Percentiles rank a stretch among this genome's conserved stretches.
These are phyloP conservation scores for Solanum ahanhuiri DNA, from an alignment of 257 asterid species.

Conservation along the genomic window DNA sequence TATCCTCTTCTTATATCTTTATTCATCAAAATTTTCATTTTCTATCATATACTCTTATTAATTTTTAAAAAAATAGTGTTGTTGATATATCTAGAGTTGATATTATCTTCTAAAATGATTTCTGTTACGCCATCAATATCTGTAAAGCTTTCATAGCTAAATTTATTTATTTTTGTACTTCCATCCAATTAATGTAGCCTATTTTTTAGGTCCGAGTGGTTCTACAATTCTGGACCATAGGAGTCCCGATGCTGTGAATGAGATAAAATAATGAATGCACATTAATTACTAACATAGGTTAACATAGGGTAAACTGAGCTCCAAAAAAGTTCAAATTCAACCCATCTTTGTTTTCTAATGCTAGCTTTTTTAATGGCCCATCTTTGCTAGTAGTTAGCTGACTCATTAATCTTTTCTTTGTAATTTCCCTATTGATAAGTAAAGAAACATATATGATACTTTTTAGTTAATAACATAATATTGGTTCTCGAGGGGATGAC, in stretches of 20 bases:
- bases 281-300: neutral
- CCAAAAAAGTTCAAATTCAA: neutral
- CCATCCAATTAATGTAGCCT: neutral
- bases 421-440: neutral
- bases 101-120: too few relatives aligned
- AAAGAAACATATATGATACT: neutral
- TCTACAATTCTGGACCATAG: neutral
- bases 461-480: neutral
- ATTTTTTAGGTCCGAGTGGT: constrained; percentile 19
- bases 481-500: neutral
- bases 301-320: neutral
- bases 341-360: neutral
- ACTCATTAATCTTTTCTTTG: constrained; percentile 5
- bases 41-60: too few relatives aligned
- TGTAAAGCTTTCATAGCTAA: neutral
- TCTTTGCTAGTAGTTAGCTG: neutral
- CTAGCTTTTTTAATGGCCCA: neutral
- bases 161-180: neutral
- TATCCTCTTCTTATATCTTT: too few relatives aligned
- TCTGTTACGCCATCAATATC: neutral
- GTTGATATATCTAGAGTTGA: too few relatives aligned
- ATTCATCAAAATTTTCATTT: too few relatives aligned
- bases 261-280: constrained; percentile 2
- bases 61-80: too few relatives aligned
- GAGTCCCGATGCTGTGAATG: constrained; percentile 10